Evolutionary conservation across 2,329 filamentous ascomycete genomes (phyloP), one percentile per base, ranked within the genome.

Genomic region (Colletotrichum euphorbiae): DNA sequence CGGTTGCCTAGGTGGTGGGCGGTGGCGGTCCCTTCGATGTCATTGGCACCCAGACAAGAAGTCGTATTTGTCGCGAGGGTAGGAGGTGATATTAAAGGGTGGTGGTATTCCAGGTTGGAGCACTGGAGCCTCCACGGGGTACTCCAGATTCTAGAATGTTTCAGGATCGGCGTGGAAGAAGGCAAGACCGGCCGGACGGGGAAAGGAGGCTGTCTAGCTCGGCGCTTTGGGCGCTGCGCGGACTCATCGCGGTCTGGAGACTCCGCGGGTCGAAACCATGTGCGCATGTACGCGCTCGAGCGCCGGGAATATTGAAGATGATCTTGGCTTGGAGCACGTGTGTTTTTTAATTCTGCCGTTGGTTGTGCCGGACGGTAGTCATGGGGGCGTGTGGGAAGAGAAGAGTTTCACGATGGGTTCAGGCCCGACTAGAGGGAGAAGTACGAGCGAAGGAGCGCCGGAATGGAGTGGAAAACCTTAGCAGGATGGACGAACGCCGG

Each of bases 131-230:
- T 17, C 61, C 62, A 66, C 66, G 66, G 66, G 66, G 61, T 55
- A 24, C 31, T 19, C 15, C 48, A 50, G 61, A 54, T 69, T 69
- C 66, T 69, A 42, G 66, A 69, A 60, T 48, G 61, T 66, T 66
- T 69, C 48, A 51, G 66, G 13, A 43, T 55, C 54, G 24, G 17
- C 19, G 40, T n/a, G 38, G 54, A 60, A 55, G 50, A 42, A 38
- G 31, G 19, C 15, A 12, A 33, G 13, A 50, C 19, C 19, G 40
- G 15, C 17, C 21, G 13, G 21, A 46, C 40, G 51, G n/a, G 55
- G 38, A 45, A 36, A 13, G 24, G 38, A 40, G 62, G 62, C 3
- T 33, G 24, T 40, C 12, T 59, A 58, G 46, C 65, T 55, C 55
- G 43, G 24, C 66, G 66, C 66, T 66, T 60, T 66, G 66, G 66